Conservation (phyloP, 129 eudicot species). For the Pulicaria dysenterica region DNA sequence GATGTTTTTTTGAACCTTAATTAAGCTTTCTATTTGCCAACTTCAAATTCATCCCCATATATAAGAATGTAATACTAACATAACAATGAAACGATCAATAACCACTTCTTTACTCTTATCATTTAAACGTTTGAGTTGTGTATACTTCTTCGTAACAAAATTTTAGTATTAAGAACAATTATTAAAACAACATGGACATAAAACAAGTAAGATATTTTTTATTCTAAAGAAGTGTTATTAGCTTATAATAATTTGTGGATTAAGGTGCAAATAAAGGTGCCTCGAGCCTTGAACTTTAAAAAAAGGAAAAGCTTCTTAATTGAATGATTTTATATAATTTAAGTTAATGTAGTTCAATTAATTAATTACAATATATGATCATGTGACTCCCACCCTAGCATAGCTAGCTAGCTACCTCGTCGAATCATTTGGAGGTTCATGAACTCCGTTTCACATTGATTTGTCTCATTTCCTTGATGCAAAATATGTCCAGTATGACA, state of each 20-base stretch:
- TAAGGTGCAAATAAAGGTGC: conserved; percentile 28
- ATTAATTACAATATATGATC: conserved; percentile 24
- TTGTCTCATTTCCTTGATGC: conserved; percentile 31
- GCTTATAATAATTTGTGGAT: conserved; percentile 15
- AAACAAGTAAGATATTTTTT: not conserved
- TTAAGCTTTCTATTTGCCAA: no score
- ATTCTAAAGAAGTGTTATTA: not conserved
- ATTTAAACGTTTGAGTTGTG: no score
- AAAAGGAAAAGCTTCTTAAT: conserved; percentile 3
- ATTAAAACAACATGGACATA: no score
- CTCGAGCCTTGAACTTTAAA: conserved; percentile 56
- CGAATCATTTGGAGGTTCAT: conserved; percentile 30
- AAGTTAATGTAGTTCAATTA: conserved; percentile 13
- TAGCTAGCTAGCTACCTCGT: not conserved
- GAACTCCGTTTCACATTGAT: conserved; percentile 35
- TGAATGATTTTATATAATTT: conserved; percentile 20
- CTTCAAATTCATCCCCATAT: no score
- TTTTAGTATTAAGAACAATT: no score
- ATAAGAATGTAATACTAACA: no score
- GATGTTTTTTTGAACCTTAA: no score
- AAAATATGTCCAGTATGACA: not conserved
- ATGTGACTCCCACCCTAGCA: conserved; percentile 27
- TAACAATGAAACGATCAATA: no score
- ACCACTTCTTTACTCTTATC: no score
- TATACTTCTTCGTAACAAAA: no score